Evolutionary conservation across 2,329 filamentous ascomycete species (phyloP).

Genomic region (Thielaviopsis musarum): DNA sequence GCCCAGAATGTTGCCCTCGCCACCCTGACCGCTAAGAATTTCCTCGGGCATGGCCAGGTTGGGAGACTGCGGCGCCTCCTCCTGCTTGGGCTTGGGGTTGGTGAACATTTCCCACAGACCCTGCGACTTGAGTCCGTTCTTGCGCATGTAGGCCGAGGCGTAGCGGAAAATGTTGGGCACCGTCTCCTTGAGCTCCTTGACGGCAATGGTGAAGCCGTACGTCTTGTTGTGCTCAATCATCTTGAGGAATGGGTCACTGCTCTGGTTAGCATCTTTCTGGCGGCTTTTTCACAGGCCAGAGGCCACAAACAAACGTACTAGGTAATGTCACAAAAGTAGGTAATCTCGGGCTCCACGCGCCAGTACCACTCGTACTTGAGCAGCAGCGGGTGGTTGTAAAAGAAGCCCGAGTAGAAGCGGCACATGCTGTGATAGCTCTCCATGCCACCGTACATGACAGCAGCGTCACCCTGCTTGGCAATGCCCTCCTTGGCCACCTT

Average conservation of each 20-base stretch:
- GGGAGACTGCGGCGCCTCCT: constrained; percentile 41
- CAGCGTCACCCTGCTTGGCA: constrained; percentile 85
- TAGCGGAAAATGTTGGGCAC: constrained; percentile 98
- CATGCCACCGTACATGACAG: constrained; percentile 98
- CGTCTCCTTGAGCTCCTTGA: constrained; percentile 94
- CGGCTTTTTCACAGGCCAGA: too few species aligned
- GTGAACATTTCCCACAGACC: constrained; percentile 99
- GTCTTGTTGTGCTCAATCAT: constrained; percentile 95
- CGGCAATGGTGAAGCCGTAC: constrained; percentile 95
- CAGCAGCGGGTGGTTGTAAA: constrained; percentile 91
- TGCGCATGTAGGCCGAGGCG: constrained; percentile 90
- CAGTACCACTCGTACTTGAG: constrained; percentile 99
- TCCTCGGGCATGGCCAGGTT: constrained; percentile 62
- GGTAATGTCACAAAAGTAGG: constrained; percentile 98
- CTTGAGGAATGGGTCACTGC: constrained; percentile 79
- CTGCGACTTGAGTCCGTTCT: constrained; percentile 77
- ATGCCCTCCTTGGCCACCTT: constrained; percentile 93
- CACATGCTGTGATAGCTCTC: constrained; percentile 99
- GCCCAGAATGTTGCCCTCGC: constrained; percentile 50
- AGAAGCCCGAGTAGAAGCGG: constrained; percentile 97
- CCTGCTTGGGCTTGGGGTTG: constrained; percentile 48
- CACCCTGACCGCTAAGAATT: constrained; percentile 53
- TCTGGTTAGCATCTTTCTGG: too few species aligned
- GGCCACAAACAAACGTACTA: constrained; percentile 42
- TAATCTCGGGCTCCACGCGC: constrained; percentile 97